Evolutionary conservation across 495 filamentous ascomycete genomes (phyloP), one percentile per base, ranked within the genome.

Genomic region (Lindgomyces ingoldianus): DNA sequence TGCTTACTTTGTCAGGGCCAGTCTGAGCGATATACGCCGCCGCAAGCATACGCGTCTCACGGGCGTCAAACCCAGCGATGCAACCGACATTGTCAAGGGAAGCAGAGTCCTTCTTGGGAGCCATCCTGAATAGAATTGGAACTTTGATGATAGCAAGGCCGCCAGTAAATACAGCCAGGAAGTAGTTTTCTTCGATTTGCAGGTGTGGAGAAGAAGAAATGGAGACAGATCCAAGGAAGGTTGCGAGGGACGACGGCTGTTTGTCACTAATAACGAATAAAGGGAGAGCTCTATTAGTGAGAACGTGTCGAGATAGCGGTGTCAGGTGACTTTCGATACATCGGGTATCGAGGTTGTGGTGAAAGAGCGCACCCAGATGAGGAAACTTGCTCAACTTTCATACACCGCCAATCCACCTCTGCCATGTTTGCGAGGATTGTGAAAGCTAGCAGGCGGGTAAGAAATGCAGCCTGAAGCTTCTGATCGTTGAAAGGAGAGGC

Each of bases 1-100:
- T 22, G 45, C 64, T 30, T 12, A 59, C 65, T 58, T 68, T 68
- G 58, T 45, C 65, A 25, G 46, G 29, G 21, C 44, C 59, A 18
- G 45, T 46, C 12, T 44, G 25, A 26, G 57, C 18, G 46, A 68
- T 16, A 47, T 55, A 62, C 1, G 58, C 65, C 0, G 65, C 65
- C 11, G 65, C 65, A 3, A 68, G 36, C 2, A 68, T 21, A 3
- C 39, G 33, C 9, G 54, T 63, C 51, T 68, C 65, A 26, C 41
- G 39, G 16, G 19, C 24, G 19, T 62, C 53, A 45, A 68, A 68
- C 24, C 65, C 65, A 0, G 11, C 18, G 24, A 68, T 27, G 26
- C 22, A 3, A 11, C 12, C 27, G 3, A 16, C 27, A 21, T 33
- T 42, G 29, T 22, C 29, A 19, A 22, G 30, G 16, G 41, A 30